A percentile compares a stretch with the other conserved stretches of the same genome.
phyloP scores from a whole-genome alignment of 768 basidiomycete genomes.

The Macrolepiota albuminosa region DNA sequence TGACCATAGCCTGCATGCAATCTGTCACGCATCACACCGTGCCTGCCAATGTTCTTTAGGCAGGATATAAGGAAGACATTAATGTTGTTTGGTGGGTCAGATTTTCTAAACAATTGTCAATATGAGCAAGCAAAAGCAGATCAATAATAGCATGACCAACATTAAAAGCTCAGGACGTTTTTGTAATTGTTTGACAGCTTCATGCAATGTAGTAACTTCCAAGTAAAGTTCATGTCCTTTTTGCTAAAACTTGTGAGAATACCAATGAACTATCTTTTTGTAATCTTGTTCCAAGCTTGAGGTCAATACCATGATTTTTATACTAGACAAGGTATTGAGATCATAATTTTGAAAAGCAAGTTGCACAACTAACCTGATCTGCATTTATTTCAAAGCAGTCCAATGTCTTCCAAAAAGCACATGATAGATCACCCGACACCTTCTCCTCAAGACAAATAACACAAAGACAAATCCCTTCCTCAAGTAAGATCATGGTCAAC shows the following conservation, averaged over 20 bases:
- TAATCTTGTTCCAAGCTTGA: slow-evolving; percentile 84
- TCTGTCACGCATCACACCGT: no score
- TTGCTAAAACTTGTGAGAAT: slow-evolving; percentile 78
- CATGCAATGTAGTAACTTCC: slow-evolving; percentile 66
- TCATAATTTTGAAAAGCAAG: not conserved
- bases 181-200: slow-evolving; percentile 70
- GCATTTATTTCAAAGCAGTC: slow-evolving; percentile 27
- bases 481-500: no score
- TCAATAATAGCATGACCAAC: slow-evolving; percentile 33
- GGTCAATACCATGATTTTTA: slow-evolving; percentile 86
- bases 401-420: no score
- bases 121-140: not conserved
- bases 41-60: no score
- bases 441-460: no score
- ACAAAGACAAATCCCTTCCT: no score
- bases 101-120: slow-evolving; percentile 38
- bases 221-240: slow-evolving; percentile 70
- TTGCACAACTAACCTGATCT: slow-evolving; percentile 55
- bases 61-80: slow-evolving; percentile 55
- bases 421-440: no score
- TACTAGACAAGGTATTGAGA: slow-evolving; percentile 33
- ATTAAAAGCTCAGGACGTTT: slow-evolving; percentile 73
- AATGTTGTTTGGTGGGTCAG: slow-evolving; percentile 80
- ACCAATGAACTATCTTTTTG: slow-evolving; percentile 84
- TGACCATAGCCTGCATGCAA: no score